phyloP scores from a whole-genome alignment of 148 eudicot species.

The Spergularia bocconei region DNA sequence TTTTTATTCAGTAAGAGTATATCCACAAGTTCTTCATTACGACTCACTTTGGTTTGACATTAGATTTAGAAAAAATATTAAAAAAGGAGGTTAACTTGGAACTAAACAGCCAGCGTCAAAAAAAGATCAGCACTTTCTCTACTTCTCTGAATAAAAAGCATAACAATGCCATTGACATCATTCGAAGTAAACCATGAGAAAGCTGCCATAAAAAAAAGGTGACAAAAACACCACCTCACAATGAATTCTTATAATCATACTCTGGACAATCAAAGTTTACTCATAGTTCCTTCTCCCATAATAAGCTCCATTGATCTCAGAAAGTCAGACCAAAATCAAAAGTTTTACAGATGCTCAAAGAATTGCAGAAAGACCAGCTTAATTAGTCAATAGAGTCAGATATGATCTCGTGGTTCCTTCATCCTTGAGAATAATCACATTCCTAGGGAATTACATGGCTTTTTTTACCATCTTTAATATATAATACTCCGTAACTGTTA shows the following conservation, averaged over 20 bases:
- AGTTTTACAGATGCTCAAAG: not conserved
- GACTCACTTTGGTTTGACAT: not conserved
- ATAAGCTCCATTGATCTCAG: not conserved
- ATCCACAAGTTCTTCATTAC: not conserved
- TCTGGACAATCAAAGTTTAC: not conserved
- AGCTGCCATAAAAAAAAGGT: not conserved
- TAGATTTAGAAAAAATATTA: too few relatives aligned
- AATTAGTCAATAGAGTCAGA: not conserved
- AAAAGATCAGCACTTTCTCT: conserved; percentile 1
- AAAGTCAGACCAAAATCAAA: not conserved
- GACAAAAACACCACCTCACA: conserved; percentile 3
- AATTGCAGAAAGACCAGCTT: not conserved
- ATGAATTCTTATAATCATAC: not conserved
- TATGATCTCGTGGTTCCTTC: not conserved
- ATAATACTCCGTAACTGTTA: not conserved
- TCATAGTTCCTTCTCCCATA: too few relatives aligned
- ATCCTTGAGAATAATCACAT: not conserved
- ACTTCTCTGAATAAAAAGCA: not conserved
- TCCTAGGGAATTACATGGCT: not conserved
- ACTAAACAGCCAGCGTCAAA: not conserved
- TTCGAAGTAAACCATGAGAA: not conserved
- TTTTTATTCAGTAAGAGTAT: not conserved
- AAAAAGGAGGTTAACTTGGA: not conserved
- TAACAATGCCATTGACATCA: not conserved
- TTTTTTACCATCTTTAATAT: not conserved